Evolutionary conservation across 179 eudicot genomes (phyloP), one percentile per base, ranked within the genome.

Genomic region (Silene noctiflora): DNA sequence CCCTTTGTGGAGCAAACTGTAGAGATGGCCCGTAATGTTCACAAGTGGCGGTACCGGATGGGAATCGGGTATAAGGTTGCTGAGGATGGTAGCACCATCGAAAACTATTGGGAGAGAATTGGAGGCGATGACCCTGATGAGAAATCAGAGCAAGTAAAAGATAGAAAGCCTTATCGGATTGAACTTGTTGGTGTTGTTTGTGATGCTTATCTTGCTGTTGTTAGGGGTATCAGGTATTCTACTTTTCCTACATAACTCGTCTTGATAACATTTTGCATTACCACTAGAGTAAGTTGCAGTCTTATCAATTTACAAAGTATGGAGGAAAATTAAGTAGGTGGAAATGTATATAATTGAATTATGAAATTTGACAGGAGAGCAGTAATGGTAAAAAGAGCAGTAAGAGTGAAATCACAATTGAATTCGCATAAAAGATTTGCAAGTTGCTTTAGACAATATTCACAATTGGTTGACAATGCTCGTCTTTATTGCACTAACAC

Each of bases 171-270:
- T 12, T 94, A 94, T 29, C 79, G 96, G 67, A 90, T 94, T 66
- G 98, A 94, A 75, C 76, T 94, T 42, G 98, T 89, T 71, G 98
- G 98, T 76, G 98, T 94, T 72, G 87, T 91, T 78, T 94, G 97
- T 73, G 97, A 94, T 74, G 87, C 97, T 56, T 91, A 83, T 83
- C 82, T 93, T 59, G 98, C 98, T 51, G 93, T 93, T 53, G 89
- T 86, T 6, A 85, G 98, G 81, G 98, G 91, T 46, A 91, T 93
- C 67, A 91, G 96, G 97, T 92, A 85, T 5, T 5, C 21, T 17
- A 3, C 5, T 13, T 44, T 22, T 9, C 21, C 12, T 9, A 2
- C 6, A 19, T 19, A 48, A 11, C 35, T 22, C 19, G 0, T 29
- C 33, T 29, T 29, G 4, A 29, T 29, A 6, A 14, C 31, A 4